phyloP scores from a whole-genome alignment of 768 basidiomycete genomes.

The Mycena epipterygia region DNA sequence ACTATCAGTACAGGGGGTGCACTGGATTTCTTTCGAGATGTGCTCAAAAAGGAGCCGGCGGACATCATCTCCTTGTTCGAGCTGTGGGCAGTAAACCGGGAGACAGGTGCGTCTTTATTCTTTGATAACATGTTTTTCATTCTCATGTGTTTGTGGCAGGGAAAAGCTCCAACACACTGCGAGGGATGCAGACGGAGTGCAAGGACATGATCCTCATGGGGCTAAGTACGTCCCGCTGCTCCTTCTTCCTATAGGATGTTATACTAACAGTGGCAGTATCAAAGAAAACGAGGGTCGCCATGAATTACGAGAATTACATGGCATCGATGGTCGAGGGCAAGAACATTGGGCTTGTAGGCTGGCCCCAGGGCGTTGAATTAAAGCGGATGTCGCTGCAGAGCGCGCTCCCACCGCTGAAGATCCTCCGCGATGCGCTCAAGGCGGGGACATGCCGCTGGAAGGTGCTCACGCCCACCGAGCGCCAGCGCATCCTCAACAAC shows the following conservation, averaged over 20 bases:
- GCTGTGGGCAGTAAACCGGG: neutral
- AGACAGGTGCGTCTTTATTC: neutral
- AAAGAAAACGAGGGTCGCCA: neutral
- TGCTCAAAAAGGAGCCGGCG: neutral
- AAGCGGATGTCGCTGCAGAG: constrained; percentile 5
- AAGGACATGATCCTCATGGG: neutral
- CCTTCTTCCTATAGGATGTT: neutral
- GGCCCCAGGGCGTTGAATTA: neutral
- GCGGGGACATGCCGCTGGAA: constrained; percentile 5
- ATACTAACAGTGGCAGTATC: neutral
- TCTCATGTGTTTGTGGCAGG: neutral
- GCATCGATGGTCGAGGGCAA: neutral
- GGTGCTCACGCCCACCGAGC: neutral
- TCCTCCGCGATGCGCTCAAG: constrained; percentile 3
- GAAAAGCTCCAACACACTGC: neutral
- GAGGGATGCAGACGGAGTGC: constrained; percentile 7
- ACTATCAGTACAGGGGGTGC: neutral
- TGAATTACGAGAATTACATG: neutral
- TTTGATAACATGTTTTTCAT: neutral
- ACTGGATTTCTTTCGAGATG: neutral
- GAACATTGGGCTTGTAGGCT: neutral
- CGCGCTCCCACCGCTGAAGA: neutral
- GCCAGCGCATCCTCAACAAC: neutral
- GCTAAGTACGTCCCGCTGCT: neutral
- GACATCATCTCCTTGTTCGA: neutral